Percentiles rank a stretch among this genome's conserved stretches.
These are phyloP conservation scores for Venturia effusa DNA, from an alignment of 2,329 filamentous ascomycete genomes.

Conservation along the genomic window DNA sequence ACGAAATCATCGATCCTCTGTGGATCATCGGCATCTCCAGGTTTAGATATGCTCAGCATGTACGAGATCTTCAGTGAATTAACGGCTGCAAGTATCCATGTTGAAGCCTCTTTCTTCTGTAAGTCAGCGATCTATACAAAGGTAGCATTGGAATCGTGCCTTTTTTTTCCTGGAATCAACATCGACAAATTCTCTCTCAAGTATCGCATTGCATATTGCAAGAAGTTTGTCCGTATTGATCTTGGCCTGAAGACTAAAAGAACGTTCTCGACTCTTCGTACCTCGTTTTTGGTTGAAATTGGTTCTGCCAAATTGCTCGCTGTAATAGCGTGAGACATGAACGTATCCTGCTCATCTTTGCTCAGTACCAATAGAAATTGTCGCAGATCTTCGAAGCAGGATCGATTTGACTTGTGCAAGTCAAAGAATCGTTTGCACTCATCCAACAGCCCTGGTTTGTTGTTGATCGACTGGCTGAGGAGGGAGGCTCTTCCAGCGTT, in stretches of 20 bases:
- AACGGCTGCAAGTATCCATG: not conserved
- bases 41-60: not conserved
- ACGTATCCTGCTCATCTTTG: not conserved
- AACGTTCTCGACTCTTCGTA: not conserved
- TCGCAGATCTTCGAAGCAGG: conserved; percentile 10
- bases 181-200: not conserved
- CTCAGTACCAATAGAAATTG: not conserved
- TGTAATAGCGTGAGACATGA: not conserved
- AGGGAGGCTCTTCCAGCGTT: conserved; percentile 7
- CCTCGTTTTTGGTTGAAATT: not conserved
- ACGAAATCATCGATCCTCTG: not conserved
- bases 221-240: not conserved
- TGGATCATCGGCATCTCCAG: not conserved
- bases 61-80: conserved; percentile 10
- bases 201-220: not conserved
- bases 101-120: not conserved
- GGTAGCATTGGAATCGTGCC: not conserved
- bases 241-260: not conserved
- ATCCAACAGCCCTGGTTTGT: not conserved
- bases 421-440: conserved; percentile 6
- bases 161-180: not conserved
- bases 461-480: not conserved
- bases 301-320: not conserved
- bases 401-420: not conserved
- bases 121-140: not conserved